phyloP scores from a whole-genome alignment of 768 basidiomycete genomes.

The Trametes cingulata region DNA sequence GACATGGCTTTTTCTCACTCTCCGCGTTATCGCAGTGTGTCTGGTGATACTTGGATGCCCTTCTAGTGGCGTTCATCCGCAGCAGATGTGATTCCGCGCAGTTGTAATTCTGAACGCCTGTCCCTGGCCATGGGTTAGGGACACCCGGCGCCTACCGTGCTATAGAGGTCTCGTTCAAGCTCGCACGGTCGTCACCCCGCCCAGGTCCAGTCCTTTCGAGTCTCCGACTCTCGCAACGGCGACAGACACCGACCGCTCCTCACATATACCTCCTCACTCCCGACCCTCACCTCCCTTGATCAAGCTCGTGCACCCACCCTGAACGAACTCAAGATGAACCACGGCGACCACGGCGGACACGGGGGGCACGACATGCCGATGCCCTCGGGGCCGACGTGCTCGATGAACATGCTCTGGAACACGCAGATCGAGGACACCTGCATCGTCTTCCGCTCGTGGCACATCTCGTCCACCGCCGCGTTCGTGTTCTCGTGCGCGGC shows the following conservation, averaged over 20 bases:
- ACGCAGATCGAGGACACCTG: constrained; percentile 79
- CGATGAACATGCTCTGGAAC: constrained; percentile 89
- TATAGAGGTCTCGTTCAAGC: not conserved
- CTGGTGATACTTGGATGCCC: no score
- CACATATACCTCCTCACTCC: not conserved
- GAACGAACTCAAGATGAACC: constrained; percentile 28
- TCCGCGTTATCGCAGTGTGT: no score
- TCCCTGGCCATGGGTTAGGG: not conserved
- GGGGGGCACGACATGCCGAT: constrained; percentile 30
- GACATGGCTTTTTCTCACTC: not conserved
- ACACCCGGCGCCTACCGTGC: not conserved
- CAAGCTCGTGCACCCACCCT: no score
- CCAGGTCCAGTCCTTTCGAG: not conserved
- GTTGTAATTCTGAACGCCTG: not conserved
- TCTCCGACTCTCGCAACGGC: not conserved
- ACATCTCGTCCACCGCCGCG: constrained; percentile 54
- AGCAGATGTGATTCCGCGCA: not conserved
- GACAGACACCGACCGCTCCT: not conserved
- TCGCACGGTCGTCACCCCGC: constrained; percentile 12
- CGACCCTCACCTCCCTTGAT: not conserved
- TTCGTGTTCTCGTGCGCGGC: constrained; percentile 68
- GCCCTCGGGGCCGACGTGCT: constrained; percentile 53
- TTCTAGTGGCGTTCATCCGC: not conserved
- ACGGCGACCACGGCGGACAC: constrained; percentile 50
- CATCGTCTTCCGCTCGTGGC: constrained; percentile 79